Percentiles rank a stretch among this genome's conserved stretches.
Evolutionary conservation across 2,329 filamentous ascomycete species (phyloP).

Genomic region (Fusarium equiseti): DNA sequence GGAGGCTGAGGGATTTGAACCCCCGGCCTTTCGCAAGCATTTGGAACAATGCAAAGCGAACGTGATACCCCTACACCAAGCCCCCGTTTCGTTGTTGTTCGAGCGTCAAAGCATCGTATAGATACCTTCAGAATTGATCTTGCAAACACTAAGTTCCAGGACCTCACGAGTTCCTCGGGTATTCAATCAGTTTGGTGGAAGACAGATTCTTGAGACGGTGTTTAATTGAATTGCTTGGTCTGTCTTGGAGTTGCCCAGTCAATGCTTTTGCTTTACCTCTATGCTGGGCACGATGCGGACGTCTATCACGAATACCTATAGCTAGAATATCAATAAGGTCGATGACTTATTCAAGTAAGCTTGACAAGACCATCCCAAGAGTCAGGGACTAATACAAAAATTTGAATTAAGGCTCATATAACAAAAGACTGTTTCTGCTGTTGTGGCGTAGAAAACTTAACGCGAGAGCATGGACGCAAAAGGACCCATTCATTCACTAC

Average conservation of each 20-base stretch:
- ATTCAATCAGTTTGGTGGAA: not conserved
- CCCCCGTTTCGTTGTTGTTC: conserved; percentile 22
- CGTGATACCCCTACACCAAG: conserved; percentile 49
- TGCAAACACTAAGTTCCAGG: not conserved
- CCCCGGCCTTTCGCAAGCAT: conserved; percentile 47
- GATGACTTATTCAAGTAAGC: not conserved
- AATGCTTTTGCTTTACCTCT: not conserved
- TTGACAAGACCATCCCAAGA: not conserved
- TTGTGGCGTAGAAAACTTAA: not conserved
- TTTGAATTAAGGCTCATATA: not conserved
- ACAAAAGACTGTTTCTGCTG: not conserved
- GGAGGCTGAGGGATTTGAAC: conserved; percentile 51
- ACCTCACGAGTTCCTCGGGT: not conserved
- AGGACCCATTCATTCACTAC: not conserved
- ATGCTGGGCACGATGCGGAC: not conserved
- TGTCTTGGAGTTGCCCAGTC: not conserved
- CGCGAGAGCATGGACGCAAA: not conserved
- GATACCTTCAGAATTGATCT: not conserved
- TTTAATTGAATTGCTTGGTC: not conserved
- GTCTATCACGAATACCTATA: not conserved
- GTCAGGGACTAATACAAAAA: not conserved
- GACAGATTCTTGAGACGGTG: not conserved
- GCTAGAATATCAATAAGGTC: not conserved
- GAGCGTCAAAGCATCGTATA: rapidly evolving
- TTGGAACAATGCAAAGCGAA: conserved; percentile 44